Conservation (phyloP, 2,329 filamentous ascomycete genomes). For the Diaporthe australafricana region DNA sequence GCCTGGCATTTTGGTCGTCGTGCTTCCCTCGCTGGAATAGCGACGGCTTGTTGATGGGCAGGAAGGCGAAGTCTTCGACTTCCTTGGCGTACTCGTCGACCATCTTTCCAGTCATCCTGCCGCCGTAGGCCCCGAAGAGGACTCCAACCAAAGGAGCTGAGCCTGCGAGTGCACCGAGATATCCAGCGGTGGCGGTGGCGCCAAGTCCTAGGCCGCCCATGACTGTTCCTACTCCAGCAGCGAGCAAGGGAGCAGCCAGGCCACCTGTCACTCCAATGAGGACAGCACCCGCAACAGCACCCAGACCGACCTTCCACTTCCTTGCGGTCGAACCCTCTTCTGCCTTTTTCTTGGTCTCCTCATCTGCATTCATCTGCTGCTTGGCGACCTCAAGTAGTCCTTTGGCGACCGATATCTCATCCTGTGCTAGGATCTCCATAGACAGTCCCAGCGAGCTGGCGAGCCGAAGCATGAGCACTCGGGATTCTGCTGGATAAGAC, state of each 20-base stretch:
- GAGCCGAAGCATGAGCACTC: conserved; percentile 75
- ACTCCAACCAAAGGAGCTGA: conserved; percentile 87
- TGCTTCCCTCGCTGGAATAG: conserved; percentile 47
- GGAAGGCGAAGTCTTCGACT: conserved; percentile 84
- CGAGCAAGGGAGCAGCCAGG: conserved; percentile 86
- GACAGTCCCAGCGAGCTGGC: conserved; percentile 76
- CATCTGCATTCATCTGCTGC: conserved; percentile 74
- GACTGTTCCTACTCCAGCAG: conserved; percentile 84
- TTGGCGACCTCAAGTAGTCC: conserved; percentile 75
- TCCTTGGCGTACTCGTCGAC: conserved; percentile 89
- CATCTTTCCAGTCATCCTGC: conserved; percentile 81
- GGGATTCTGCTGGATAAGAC: conserved; percentile 80
- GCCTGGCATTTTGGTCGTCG: conserved; percentile 52
- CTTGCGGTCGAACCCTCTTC: conserved; percentile 77
- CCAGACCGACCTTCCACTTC: conserved; percentile 92
- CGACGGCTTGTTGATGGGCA: conserved; percentile 72
- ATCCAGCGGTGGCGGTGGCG: conserved; percentile 77
- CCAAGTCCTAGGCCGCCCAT: conserved; percentile 89
- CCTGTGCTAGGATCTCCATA: conserved; percentile 69
- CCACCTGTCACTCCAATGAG: conserved; percentile 93
- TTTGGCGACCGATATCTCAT: conserved; percentile 82
- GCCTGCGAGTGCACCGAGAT: conserved; percentile 86
- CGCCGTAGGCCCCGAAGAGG: conserved; percentile 90
- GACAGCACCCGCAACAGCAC: conserved; percentile 87
- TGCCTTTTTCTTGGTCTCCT: conserved; percentile 78